Base-by-base conservation (phyloP, 352 stramenopile genomes). In the Aphanomyces invadans region DNA sequence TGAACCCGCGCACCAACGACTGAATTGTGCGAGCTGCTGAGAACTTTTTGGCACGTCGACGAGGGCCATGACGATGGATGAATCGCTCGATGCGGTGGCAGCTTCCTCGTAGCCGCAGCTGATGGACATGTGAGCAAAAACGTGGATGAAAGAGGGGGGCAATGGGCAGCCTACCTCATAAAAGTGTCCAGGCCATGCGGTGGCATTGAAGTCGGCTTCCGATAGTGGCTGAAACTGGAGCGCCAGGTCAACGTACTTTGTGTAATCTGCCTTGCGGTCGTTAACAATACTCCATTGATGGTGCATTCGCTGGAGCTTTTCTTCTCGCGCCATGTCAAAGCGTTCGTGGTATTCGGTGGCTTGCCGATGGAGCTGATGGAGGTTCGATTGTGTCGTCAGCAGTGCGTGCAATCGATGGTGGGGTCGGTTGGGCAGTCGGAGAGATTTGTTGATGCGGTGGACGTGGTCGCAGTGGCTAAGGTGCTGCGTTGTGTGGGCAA, bases 261-360 rank as follows among this genome's bases (percentile, higher is more conserved):
- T 59, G 42, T 64, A 64, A 26, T 64, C 56, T 17, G 36, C 56
- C 55, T 64, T 57, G 36, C 56, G 36, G 15, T 10, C 56, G 2
- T 2, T 64, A 7, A 32, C 56, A 19, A 55, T 23, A 5, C 23
- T 23, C 7, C 23, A 59, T 26, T 9, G 31, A 5, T 0, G 15
- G 21, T 59, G 42, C 10, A 48, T 19, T 15, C 7, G 11, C 10
- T 11, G 5, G n/a, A 54, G 19, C 9, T 64, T 19, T 7, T 64
- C 56, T 64, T 64, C 56, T 15, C 25, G 56, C 2, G 21, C 36
- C 56, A 64, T 7, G n/a, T 52, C 7, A n/a, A n/a, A 64, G 21
- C n/a, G 9, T 61, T 64, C 56, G 7, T 29, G 56, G 42, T 54
- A 23, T 26, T 45, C 11, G 23, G 17, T 9, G 15, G 56, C 56